Evolutionary conservation across 345 rosid species (phyloP).

Genomic region (Acer negundo): DNA sequence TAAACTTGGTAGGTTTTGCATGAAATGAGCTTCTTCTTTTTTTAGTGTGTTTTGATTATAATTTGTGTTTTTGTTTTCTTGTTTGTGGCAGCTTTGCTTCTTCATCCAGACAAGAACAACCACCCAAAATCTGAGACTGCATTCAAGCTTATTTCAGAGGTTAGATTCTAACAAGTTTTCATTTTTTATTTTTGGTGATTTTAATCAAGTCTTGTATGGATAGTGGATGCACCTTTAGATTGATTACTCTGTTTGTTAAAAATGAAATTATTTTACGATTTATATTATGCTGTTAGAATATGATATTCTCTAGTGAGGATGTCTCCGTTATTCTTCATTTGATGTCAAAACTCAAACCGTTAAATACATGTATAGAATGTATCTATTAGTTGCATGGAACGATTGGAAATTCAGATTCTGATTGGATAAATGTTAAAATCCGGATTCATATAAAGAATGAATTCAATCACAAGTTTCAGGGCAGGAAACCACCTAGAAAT

Average conservation of each 20-base stretch:
- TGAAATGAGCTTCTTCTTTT: background rate
- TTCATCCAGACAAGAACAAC: slow-evolving; percentile 92
- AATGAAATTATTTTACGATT: no score
- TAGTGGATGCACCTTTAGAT: background rate
- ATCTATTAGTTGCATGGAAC: no score
- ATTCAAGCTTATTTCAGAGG: slow-evolving; percentile 92
- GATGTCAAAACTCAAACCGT: no score
- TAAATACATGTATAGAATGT: no score
- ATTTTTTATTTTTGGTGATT: background rate
- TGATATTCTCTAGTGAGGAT: no score
- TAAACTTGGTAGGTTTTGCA: slow-evolving; percentile 59
- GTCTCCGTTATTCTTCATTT: no score
- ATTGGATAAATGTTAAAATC: no score
- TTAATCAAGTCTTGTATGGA: no score
- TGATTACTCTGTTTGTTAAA: background rate
- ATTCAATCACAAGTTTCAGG: slow-evolving; percentile 3
- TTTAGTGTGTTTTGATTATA: background rate
- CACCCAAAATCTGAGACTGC: slow-evolving; percentile 88
- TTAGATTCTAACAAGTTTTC: slow-evolving; percentile 28
- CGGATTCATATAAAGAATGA: background rate
- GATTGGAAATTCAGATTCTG: background rate
- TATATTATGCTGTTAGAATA: no score
- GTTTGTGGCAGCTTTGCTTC: slow-evolving; percentile 63
- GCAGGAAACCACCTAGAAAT: background rate
- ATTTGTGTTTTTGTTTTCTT: background rate